These are phyloP conservation scores for Aureobasidium pullulans DNA, from an alignment of 2,329 filamentous ascomycete species.

Conservation along the genomic window DNA sequence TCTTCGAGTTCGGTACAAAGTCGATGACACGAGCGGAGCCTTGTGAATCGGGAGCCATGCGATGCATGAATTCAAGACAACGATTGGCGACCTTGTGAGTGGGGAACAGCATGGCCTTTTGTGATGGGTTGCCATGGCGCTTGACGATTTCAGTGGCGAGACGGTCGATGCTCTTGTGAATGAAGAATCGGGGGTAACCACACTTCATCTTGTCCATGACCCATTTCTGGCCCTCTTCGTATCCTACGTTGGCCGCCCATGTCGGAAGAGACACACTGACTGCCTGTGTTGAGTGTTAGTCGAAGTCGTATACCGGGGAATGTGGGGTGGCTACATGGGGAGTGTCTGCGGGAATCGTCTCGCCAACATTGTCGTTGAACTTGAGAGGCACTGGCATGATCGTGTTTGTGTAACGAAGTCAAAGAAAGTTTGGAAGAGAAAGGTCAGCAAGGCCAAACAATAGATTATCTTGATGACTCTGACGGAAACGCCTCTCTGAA, in stretches of 20 bases:
- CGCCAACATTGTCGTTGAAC: conserved; percentile 43
- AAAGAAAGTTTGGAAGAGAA: conserved; percentile 21
- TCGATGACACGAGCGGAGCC: conserved; percentile 51
- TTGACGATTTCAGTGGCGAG: conserved; percentile 63
- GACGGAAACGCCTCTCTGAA: not conserved
- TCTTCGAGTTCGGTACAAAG: conserved; percentile 54
- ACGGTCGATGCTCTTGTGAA: conserved; percentile 72
- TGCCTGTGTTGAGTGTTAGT: conserved; percentile 50
- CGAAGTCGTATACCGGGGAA: not conserved
- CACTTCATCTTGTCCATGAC: conserved; percentile 79
- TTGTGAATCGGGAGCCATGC: conserved; percentile 47
- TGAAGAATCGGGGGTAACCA: conserved; percentile 92
- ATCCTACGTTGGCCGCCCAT: conserved; percentile 84
- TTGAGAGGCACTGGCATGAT: conserved; percentile 19
- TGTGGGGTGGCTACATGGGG: conserved; percentile 54
- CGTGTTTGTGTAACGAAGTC: not conserved
- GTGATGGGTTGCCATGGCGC: conserved; percentile 48
- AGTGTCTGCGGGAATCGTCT: conserved; percentile 69
- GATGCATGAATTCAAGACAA: conserved; percentile 65
- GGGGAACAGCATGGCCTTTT: conserved; percentile 77
- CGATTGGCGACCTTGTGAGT: conserved; percentile 60
- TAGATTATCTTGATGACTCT: too few relatives aligned
- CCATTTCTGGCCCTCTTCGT: conserved; percentile 87
- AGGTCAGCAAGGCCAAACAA: not conserved
- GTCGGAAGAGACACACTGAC: conserved; percentile 93